Conservation (phyloP, 176 grass and related monocot genomes). For the Ananas comosus region DNA sequence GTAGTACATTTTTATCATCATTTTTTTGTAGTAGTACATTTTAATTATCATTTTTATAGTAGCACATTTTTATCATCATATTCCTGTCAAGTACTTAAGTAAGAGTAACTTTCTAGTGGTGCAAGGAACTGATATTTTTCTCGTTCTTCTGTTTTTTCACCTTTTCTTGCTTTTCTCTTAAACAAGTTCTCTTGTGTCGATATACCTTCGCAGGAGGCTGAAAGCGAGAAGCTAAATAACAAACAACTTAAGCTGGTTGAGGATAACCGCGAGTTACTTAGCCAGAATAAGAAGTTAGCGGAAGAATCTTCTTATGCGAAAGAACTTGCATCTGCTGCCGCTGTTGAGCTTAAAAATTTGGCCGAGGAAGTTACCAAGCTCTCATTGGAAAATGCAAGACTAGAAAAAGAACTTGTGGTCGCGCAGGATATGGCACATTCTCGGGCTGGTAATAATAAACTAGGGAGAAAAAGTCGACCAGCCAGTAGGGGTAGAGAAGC, state of each 20-base stretch:
- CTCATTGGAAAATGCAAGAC: conserved; percentile 77
- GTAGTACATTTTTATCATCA: not conserved
- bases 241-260: conserved; percentile 53
- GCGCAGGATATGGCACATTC: conserved; percentile 63
- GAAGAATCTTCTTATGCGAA: conserved; percentile 95
- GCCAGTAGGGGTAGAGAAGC: conserved; percentile 44
- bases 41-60: no score
- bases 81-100: no score
- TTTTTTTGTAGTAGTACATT: no score
- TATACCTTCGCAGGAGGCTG: conserved; percentile 48
- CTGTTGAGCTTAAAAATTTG: conserved; percentile 94
- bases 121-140: no score
- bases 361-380: conserved; percentile 94
- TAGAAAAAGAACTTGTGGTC: conserved; percentile 64
- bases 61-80: no score
- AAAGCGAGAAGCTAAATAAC: conserved; percentile 60
- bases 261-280: conserved; percentile 49
- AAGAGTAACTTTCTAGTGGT: no score
- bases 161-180: conserved; percentile 20
- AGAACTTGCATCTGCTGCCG: conserved; percentile 90
- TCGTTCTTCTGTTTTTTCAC: no score
- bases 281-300: conserved; percentile 60
- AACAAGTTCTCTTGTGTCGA: conserved; percentile 8
- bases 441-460: conserved; percentile 24
- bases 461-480: conserved; percentile 47